Evolutionary conservation across 768 basidiomycete genomes (phyloP), one percentile per base, ranked within the genome.

Genomic region (Lentinula boryana): DNA sequence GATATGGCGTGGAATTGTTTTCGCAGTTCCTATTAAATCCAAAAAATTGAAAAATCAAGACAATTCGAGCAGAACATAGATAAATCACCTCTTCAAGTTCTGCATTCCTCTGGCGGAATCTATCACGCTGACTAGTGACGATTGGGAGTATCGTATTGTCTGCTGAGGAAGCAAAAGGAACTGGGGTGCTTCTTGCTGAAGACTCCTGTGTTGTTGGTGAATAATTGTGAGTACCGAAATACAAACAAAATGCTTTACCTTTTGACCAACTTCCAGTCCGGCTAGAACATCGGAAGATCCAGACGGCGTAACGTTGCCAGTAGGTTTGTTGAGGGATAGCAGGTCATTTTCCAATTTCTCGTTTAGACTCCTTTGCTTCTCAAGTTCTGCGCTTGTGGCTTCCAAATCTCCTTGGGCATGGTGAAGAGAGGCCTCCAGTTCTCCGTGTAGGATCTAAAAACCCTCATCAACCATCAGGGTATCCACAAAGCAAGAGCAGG

Each of bases 131-230:
- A 68, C 91, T 91, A 1, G 97, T 98, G 43, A 98, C 97, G 65
- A 99, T 98, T 2, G 96, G 97, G n/a, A 99, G 75, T 67, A 98
- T 98, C 8, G 94, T 95, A 0, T 89, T 91, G 68, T 98, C 96
- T 5, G 90, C 91, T 2, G 91, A 82, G 36, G 85, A 74, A 5
- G 84, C 77, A 68, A 91, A 89, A 1, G 86, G 84, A 65, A 91
- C 84, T 0, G 92, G 86, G 3, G 86, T 85, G 60, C 77, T 75
- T 60, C 84, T 77, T 15, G 78, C 71, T 31, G 78, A 72, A 41
- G 67, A 67, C 58, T 72, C 71, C 72, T 75, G 46, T 1, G 4
- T 36, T 33, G 27, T 10, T 58, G 35, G 31, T 32, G 18, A n/a
- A 9, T 60, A 16, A 66, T 51, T 48, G 58, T 58, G 27, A 49